These are phyloP conservation scores for Exobasidium rhododendri DNA, from an alignment of 1,284 basidiomycete species.

Conservation along the genomic window DNA sequence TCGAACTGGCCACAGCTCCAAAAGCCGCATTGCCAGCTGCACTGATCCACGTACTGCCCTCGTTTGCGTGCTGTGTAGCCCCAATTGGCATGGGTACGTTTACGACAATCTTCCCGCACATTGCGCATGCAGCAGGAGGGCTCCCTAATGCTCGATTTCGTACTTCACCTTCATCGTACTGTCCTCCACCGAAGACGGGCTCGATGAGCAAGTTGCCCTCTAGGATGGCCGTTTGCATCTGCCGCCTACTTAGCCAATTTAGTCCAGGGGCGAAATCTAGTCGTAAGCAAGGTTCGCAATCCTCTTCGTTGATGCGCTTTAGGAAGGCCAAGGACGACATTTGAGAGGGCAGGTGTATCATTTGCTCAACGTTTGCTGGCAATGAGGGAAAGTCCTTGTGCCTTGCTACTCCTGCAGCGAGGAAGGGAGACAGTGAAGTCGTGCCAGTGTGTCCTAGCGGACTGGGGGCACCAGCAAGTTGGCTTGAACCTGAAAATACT, in stretches of 20 bases:
- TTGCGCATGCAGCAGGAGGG: slow-evolving; percentile 45
- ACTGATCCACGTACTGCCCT: slow-evolving; percentile 18
- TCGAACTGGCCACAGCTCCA: neutral
- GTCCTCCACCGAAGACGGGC: slow-evolving; percentile 64
- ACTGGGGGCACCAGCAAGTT: neutral
- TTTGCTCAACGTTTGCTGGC: slow-evolving; percentile 45
- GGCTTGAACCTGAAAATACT: neutral
- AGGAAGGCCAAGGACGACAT: slow-evolving; percentile 72
- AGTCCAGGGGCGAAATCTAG: slow-evolving; percentile 90
- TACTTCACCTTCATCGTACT: slow-evolving; percentile 37
- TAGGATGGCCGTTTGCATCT: slow-evolving; percentile 80
- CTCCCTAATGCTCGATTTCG: slow-evolving; percentile 35
- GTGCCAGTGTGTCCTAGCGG: neutral
- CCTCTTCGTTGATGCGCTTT: slow-evolving; percentile 75
- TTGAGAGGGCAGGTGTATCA: slow-evolving; percentile 51
- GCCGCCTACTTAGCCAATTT: slow-evolving; percentile 84
- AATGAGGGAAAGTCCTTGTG: slow-evolving; percentile 65
- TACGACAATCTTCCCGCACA: slow-evolving; percentile 46
- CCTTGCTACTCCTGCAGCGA: slow-evolving; percentile 61
- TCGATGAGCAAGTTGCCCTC: slow-evolving; percentile 84
- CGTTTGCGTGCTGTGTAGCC: slow-evolving; percentile 6
- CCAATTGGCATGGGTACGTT: slow-evolving; percentile 44
- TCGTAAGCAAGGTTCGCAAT: slow-evolving; percentile 88
- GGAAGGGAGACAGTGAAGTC: slow-evolving; percentile 24
- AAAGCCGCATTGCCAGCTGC: slow-evolving; percentile 1